Conservation (phyloP, 1,284 basidiomycete genomes). For the Kwoniella shivajii region DNA sequence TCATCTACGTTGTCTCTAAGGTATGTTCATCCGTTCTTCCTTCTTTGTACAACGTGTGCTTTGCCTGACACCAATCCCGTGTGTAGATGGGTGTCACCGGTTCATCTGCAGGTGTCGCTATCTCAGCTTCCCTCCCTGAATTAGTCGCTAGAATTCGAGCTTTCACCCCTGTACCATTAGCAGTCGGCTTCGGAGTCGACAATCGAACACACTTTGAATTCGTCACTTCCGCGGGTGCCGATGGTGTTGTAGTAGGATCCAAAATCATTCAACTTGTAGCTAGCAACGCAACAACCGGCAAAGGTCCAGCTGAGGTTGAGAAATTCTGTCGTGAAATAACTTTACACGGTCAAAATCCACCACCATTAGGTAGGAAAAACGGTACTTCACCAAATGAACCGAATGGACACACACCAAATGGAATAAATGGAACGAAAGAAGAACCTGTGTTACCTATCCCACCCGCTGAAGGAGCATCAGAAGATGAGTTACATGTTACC, state of each 20-base stretch:
- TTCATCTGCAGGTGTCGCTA: constrained; percentile 71
- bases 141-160: constrained; percentile 73
- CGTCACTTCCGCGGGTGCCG: constrained; percentile 82
- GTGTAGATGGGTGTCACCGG: constrained; percentile 99
- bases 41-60: background rate
- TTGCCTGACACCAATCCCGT: background rate
- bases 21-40: constrained; percentile 52
- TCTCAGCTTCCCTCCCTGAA: constrained; percentile 76
- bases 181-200: constrained; percentile 95
- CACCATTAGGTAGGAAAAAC: constrained; percentile 38
- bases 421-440: constrained; percentile 18
- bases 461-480: constrained; percentile 29
- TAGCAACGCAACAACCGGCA: constrained; percentile 62
- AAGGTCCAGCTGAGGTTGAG: constrained; percentile 67
- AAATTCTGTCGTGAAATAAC: constrained; percentile 72
- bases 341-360: constrained; percentile 59
- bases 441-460: constrained; percentile 50
- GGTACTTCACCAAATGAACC: constrained; percentile 9
- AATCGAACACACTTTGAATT: constrained; percentile 88
- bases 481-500: constrained; percentile 42
- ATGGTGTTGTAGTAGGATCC: constrained; percentile 93
- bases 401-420: constrained; percentile 18
- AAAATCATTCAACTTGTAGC: constrained; percentile 75
- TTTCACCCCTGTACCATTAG: constrained; percentile 77
- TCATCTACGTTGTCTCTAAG: constrained; percentile 96